These are phyloP conservation scores for Leccinum pachyderme DNA, from an alignment of 1,284 basidiomycete species.

Conservation along the genomic window DNA sequence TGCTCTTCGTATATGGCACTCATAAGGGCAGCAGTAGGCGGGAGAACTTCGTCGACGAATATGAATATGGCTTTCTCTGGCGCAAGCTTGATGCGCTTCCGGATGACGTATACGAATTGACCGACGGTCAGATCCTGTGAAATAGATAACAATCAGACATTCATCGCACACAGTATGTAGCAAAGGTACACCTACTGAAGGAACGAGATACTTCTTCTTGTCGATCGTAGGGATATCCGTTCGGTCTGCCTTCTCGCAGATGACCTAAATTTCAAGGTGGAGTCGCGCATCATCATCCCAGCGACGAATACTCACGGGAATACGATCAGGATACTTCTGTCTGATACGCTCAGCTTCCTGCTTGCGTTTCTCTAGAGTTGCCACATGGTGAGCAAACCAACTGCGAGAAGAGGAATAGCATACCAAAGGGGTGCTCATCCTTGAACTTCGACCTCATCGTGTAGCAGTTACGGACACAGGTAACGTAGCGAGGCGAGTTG, in stretches of 20 bases:
- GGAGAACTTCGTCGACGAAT: constrained; percentile 97
- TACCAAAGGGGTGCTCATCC: constrained; percentile 99
- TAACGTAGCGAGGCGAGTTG: constrained; percentile 6
- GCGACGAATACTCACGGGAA: constrained; percentile 70
- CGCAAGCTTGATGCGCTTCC: constrained; percentile 99
- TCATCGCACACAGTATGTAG: constrained; percentile 8
- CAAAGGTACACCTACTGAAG: constrained; percentile 63
- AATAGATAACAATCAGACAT: constrained; percentile 20
- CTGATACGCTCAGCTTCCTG: constrained; percentile 96
- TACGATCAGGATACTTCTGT: constrained; percentile 98
- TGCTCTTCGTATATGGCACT: constrained; percentile 99
- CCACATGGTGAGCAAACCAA: constrained; percentile 20
- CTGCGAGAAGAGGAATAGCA: constrained; percentile 28
- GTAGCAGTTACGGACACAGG: constrained; percentile 4
- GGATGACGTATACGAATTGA: constrained; percentile 99
- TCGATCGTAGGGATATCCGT: constrained; percentile 99
- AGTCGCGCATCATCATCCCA: constrained; percentile 11
- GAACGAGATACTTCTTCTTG: constrained; percentile 99
- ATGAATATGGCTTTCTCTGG: constrained; percentile 99
- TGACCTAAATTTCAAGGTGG: constrained; percentile 64
- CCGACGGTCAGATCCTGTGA: constrained; percentile 93
- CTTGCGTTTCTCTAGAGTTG: constrained; percentile 89
- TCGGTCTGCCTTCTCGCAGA: constrained; percentile 99
- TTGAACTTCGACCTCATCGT: constrained; percentile 98
- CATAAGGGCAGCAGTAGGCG: constrained; percentile 98